Base-by-base conservation (phyloP, 805 yeast species). In the Wickerhamiella kurtzmanii region DNA sequence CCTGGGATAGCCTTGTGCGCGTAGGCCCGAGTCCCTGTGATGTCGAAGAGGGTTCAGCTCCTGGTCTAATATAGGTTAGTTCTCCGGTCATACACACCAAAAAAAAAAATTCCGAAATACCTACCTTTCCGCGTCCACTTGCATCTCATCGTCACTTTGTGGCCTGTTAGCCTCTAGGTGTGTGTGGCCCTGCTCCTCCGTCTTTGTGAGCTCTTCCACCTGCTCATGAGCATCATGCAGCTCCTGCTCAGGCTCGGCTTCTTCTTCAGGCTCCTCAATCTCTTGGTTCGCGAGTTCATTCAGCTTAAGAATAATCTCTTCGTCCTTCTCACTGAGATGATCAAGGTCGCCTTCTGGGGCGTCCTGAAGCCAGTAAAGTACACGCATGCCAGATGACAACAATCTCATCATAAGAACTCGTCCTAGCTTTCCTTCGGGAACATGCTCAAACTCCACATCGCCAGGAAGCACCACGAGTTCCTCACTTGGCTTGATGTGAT, bases 371-470 rank as follows among this genome's bases (percentile, higher is more conserved):
- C 95, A 85, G 60, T 62, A 71, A 48, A 71, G 53, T 47, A 63
- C 59, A 49, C 73, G 69, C 35, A 80, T 79, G 43, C 82, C 82
- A 22, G 84, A 74, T 48, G 78, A 70, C 53, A 71, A 67, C 60
- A 80, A 80, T 50, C 74, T 72, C 63, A 81, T 70, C 20, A 79
- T 78, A 54, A 77, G 79, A 15, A 86, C 87, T 50, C 95, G 70
- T 15, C 95, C 95, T 0, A 86, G 75, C 39, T 66, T 73, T 62
- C 94, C 82, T 22, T 83, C 75, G 44, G 70, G 63, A 40, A 83
- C 76, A 46, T 75, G 82, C 51, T 74, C 74, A 77, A 87, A 83
- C 39, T 80, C 75, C 45, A 82, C 89, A 58, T 86, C 95, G 1
- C 94, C 94, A 0, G 94, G 92, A 54, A 85, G 78, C 39, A 85